phyloP scores from a whole-genome alignment of 768 basidiomycete species.

The Coprinopsis marcescibilis region DNA sequence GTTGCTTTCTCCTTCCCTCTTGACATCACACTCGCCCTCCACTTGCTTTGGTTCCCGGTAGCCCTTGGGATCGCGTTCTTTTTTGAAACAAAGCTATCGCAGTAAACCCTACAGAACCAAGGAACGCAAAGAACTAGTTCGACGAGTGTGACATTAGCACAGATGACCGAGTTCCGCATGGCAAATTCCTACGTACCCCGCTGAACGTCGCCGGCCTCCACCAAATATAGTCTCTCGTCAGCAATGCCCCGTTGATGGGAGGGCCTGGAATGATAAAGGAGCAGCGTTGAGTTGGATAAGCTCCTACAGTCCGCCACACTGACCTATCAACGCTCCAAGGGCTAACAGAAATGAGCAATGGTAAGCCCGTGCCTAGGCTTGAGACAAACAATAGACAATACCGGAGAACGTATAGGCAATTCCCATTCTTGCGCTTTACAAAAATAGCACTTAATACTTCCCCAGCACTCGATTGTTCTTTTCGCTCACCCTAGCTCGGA shows the following conservation, averaged over 20 bases:
- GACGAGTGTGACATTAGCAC: not conserved
- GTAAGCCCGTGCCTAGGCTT: not conserved
- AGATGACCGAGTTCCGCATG: too few relatives aligned
- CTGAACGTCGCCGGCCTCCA: slow-evolving; percentile 15
- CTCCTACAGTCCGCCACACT: not conserved
- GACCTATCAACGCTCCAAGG: slow-evolving; percentile 13
- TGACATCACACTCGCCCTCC: too few relatives aligned
- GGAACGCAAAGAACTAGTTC: not conserved
- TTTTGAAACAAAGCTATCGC: too few relatives aligned
- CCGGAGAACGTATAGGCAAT: slow-evolving; percentile 14
- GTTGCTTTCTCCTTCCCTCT: too few relatives aligned
- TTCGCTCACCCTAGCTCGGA: slow-evolving; percentile 12
- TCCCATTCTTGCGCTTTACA: slow-evolving; percentile 13
- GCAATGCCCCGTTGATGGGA: slow-evolving; percentile 13
- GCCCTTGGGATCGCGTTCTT: too few relatives aligned
- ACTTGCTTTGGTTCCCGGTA: too few relatives aligned
- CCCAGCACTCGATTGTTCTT: too few relatives aligned
- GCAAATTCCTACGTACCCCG: slow-evolving; percentile 8
- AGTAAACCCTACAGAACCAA: not conserved
- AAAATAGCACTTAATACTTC: too few relatives aligned
- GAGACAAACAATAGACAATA: not conserved
- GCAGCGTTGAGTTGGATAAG: not conserved
- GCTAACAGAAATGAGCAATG: slow-evolving; percentile 1
- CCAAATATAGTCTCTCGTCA: slow-evolving; percentile 11
- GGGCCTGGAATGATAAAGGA: slow-evolving; percentile 11